A percentile compares a stretch with the other conserved stretches of the same genome.
These are phyloP conservation scores for Hypericum perforatum DNA, from an alignment of 345 rosid species.

Conservation along the genomic window DNA sequence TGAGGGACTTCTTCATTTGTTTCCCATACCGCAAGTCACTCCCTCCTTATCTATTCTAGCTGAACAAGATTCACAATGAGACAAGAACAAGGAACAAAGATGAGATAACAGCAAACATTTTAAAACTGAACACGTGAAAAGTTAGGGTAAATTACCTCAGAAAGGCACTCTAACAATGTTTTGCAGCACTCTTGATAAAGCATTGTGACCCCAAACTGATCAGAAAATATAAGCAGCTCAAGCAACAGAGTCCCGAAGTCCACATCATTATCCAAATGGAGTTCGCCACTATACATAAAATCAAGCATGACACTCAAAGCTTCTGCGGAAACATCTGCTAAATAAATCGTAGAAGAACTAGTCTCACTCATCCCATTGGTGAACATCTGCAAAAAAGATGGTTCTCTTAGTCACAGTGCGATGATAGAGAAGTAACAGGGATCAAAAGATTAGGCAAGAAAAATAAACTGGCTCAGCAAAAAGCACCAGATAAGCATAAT, in stretches of 20 bases:
- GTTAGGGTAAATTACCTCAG: slow-evolving; percentile 58
- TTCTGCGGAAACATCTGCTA: slow-evolving; percentile 66
- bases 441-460: neutral
- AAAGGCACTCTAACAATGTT: slow-evolving; percentile 69
- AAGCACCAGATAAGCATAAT: too few relatives aligned
- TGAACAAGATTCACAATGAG: slow-evolving; percentile 33
- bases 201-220: slow-evolving; percentile 67
- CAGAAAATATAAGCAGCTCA: slow-evolving; percentile 76
- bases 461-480: too few relatives aligned
- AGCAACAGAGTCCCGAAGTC: slow-evolving; percentile 66
- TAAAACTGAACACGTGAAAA: slow-evolving; percentile 11
- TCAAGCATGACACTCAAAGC: slow-evolving; percentile 72
- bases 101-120: slow-evolving; percentile 1
- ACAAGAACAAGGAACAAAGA: slow-evolving; percentile 10
- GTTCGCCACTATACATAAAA: slow-evolving; percentile 80
- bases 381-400: slow-evolving; percentile 60
- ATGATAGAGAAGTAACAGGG: neutral
- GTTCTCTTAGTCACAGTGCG: slow-evolving; percentile 9
- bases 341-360: slow-evolving; percentile 45
- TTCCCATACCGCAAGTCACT: slow-evolving; percentile 57
- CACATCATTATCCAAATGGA: slow-evolving; percentile 43
- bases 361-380: slow-evolving; percentile 98
- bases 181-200: slow-evolving; percentile 99
- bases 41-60: slow-evolving; percentile 49
- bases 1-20: slow-evolving; percentile 45